Evolutionary conservation across 2,329 filamentous ascomycete species (phyloP), one percentile per base, ranked within the genome.

Genomic region (Phymatotrichopsis omnivora): DNA sequence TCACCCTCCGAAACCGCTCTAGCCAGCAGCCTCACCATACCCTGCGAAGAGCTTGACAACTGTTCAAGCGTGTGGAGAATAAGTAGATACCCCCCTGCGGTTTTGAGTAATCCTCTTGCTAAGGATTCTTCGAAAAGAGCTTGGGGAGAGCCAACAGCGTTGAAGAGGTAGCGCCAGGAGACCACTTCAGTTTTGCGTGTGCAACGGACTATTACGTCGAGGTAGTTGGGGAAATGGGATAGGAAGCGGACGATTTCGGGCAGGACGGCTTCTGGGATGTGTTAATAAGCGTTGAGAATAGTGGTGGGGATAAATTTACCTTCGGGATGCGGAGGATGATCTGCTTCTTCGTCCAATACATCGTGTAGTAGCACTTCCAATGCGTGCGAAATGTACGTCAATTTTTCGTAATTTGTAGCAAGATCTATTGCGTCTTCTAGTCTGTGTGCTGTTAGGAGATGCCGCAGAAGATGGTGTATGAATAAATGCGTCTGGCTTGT

Each of bases 111-210:
- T 3, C 85, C 86, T 45, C 84, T 76, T 54, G 82, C 78, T 7
- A 98, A 68, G 4, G 86, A 89, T 62, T 94, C 85, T 62, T 98
- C 89, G 57, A 98, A 98, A 0, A 98, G 73, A 56, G 91, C 83
- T 58, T 86, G 81, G 3, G 89, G 85, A 1, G 89, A 85, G 1
- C 91, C 91, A 1, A 98, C 71, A 58, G 95, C 86, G 4, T 80
- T 78, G 63, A 98, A 98, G 1, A 98, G 71, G 1, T 91, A 95
- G 49, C 82, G 79, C 91, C 91, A 98, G 45, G 85, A 93, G 29
- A 89, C 78, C 6, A 94, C 78, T 61, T 98, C 91, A 0, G 91
- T 98, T 65, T 98, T 98, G 43, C 91, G 81, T 1, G 91, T 95
- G 65, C 91, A 98, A 65, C 93, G 91, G 16, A 98, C 82, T 19